Evolutionary conservation across 1,284 basidiomycete species (phyloP).

Genomic region (Xerocomus minutiporus): DNA sequence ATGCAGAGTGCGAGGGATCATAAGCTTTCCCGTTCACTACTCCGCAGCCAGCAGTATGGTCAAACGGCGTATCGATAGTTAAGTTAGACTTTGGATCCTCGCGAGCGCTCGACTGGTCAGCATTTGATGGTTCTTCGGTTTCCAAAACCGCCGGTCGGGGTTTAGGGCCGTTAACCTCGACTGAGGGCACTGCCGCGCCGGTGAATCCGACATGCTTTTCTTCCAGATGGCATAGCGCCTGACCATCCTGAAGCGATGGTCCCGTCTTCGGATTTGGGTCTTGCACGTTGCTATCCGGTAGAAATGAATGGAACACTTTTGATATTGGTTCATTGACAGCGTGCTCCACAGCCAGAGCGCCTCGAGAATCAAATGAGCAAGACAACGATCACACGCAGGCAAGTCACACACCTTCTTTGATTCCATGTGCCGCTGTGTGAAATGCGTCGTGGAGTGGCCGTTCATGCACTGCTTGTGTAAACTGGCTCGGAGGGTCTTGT

Average conservation of each 20-base stretch:
- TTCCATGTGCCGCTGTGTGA: conserved; percentile 37
- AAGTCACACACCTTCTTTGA: conserved; percentile 47
- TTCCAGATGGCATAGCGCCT: conserved; percentile 50
- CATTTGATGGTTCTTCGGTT: conserved; percentile 35
- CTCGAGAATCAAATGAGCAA: conserved; percentile 31
- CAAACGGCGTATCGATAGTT: conserved; percentile 10
- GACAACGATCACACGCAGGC: background rate
- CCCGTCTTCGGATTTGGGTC: conserved; percentile 24
- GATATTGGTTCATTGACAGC: conserved; percentile 35
- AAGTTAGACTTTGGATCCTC: conserved; percentile 20
- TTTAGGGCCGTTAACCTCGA: conserved; percentile 44
- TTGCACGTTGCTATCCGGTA: background rate
- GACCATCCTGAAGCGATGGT: conserved; percentile 45
- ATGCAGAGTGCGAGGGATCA: conserved; percentile 41
- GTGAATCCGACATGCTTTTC: conserved; percentile 56
- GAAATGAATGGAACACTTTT: conserved; percentile 36
- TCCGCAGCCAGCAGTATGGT: conserved; percentile 41
- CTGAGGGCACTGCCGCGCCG: conserved; percentile 61
- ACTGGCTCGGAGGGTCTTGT: conserved; percentile 52
- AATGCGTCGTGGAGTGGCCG: conserved; percentile 36
- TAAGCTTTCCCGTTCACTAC: conserved; percentile 44
- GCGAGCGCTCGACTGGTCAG: conserved; percentile 19
- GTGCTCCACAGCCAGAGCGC: conserved; percentile 40
- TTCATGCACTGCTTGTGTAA: conserved; percentile 38
- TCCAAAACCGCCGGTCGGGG: conserved; percentile 31